Evolutionary conservation across 139 green algal species (phyloP).

Genomic region (Auxenochlorella protothecoides): DNA sequence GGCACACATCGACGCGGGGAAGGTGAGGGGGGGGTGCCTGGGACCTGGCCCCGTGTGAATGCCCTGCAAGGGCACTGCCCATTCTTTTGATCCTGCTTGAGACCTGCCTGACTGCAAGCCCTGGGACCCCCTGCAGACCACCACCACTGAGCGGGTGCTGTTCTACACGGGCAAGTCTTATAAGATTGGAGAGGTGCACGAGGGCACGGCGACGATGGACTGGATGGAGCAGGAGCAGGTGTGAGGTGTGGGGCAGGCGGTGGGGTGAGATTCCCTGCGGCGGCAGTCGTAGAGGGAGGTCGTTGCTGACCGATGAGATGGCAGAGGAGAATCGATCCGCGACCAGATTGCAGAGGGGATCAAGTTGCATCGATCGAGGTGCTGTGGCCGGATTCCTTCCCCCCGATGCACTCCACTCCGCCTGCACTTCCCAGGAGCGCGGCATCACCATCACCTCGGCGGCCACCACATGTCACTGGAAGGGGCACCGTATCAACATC

Average conservation of each 20-base stretch:
- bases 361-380: too few relatives aligned
- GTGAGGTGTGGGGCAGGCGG: neutral
- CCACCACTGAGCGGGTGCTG: constrained; percentile 93
- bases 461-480: constrained; percentile 94
- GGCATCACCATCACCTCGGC: constrained; percentile 99
- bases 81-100: too few relatives aligned
- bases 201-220: constrained; percentile 98
- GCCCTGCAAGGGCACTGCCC: too few relatives aligned
- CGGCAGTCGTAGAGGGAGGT: too few relatives aligned
- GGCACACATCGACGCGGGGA: constrained; percentile 93
- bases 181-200: constrained; percentile 99
- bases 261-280: neutral
- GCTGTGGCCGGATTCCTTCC: too few relatives aligned
- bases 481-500: constrained; percentile 97
- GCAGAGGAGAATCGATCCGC: too few relatives aligned
- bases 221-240: constrained; percentile 83
- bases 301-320: too few relatives aligned
- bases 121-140: constrained; percentile 61
- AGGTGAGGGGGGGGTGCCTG: constrained; percentile 31
- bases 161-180: constrained; percentile 98
- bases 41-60: neutral
- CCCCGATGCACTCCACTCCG: too few relatives aligned
- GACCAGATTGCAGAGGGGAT: too few relatives aligned
- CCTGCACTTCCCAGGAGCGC: constrained; percentile 63
- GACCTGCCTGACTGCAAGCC: too few relatives aligned